phyloP scores from a whole-genome alignment of 78 protist genomes.

The Dictyostelium purpureum region DNA sequence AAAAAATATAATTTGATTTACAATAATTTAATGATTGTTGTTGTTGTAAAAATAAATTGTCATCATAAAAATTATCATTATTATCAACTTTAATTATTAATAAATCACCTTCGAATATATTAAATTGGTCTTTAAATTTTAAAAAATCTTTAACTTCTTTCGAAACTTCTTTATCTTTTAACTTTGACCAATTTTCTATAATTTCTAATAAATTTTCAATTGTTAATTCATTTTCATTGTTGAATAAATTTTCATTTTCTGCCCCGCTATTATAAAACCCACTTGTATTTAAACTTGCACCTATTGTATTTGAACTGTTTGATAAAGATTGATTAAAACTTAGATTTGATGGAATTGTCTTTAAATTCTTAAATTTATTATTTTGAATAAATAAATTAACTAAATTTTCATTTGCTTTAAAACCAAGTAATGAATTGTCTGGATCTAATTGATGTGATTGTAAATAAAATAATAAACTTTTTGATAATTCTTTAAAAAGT shows the following conservation, averaged over 20 bases:
- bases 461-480: background rate
- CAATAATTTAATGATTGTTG: too few relatives aligned
- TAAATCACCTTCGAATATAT: conserved; percentile 33
- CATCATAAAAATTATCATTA: background rate
- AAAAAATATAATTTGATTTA: conserved; percentile 20
- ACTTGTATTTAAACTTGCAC: background rate
- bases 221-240: background rate
- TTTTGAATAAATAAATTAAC: conserved; percentile 13
- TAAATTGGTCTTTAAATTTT: background rate
- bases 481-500: background rate
- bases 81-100: conserved; percentile 10
- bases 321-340: background rate
- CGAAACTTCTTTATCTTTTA: conserved; percentile 9
- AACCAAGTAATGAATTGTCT: conserved; percentile 62
- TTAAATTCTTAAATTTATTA: conserved; percentile 5
- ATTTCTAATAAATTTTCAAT: conserved; percentile 25
- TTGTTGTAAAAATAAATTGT: too few relatives aligned
- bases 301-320: background rate
- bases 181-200: conserved; percentile 21
- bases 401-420: background rate
- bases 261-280: background rate
- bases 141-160: conserved; percentile 11
- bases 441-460: conserved; percentile 19
- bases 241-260: too few relatives aligned
- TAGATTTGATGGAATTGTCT: conserved; percentile 27